These are phyloP conservation scores for Pseudonectria foliicola DNA, from an alignment of 2,329 filamentous ascomycete species.

Conservation along the genomic window DNA sequence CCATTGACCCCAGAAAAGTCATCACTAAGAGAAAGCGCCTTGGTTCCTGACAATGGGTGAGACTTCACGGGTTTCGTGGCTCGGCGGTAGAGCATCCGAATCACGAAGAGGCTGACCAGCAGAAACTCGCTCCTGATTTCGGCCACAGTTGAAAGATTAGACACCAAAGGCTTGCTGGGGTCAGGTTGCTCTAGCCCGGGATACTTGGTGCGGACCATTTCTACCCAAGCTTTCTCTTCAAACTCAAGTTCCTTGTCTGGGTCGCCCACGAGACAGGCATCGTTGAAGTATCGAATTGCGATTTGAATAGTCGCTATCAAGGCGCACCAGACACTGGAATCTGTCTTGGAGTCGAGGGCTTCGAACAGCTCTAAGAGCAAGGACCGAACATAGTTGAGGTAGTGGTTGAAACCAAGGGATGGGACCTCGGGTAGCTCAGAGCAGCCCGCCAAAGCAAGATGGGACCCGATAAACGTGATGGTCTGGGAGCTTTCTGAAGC, in stretches of 20 bases:
- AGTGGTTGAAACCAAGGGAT: constrained; percentile 30
- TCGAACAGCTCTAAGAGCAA: constrained; percentile 30
- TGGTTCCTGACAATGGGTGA: constrained; percentile 10
- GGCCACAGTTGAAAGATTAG: constrained; percentile 13
- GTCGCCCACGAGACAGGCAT: constrained; percentile 29
- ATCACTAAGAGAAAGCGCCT: constrained; percentile 24
- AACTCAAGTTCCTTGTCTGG: constrained; percentile 13
- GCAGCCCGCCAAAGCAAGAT: constrained; percentile 44
- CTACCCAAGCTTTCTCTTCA: constrained; percentile 18
- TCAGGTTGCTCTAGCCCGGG: constrained; percentile 18
- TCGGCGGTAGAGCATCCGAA: constrained; percentile 34
- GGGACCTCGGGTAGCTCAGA: constrained; percentile 29
- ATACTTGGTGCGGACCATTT: constrained; percentile 21
- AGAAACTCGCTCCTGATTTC: constrained; percentile 32
- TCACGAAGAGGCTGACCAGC: constrained; percentile 31
- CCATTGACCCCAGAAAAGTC: constrained; percentile 23
- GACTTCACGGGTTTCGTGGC: constrained; percentile 26
- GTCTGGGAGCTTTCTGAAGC: constrained; percentile 16
- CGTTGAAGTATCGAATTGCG: constrained; percentile 30
- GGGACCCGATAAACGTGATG: constrained; percentile 32
- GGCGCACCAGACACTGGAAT: constrained; percentile 30
- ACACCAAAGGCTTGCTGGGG: constrained; percentile 1
- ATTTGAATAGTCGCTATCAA: constrained; percentile 32
- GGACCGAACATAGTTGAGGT: constrained; percentile 31
- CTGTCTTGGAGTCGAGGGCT: constrained; percentile 26